These are phyloP conservation scores for Kwoniella bestiolae DNA, from an alignment of 768 basidiomycete species.

Conservation along the genomic window DNA sequence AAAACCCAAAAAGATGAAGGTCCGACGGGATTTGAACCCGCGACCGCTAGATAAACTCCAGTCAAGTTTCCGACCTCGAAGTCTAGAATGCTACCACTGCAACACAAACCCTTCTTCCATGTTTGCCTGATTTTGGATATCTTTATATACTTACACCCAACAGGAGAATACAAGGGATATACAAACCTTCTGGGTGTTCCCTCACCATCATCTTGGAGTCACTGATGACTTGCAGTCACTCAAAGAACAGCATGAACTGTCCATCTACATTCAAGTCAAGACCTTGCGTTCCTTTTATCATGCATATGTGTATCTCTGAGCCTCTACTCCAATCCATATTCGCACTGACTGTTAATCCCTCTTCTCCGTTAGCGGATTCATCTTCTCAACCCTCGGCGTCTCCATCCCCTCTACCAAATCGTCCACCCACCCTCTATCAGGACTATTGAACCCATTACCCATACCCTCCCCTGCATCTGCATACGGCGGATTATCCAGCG, in stretches of 20 bases:
- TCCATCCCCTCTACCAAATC: conserved; percentile 18
- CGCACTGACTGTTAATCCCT: background rate
- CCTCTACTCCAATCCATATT: too few species aligned
- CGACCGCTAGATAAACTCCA: conserved; percentile 35
- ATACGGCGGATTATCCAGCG: conserved; percentile 38
- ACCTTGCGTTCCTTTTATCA: too few species aligned
- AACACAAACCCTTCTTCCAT: conserved; percentile 25
- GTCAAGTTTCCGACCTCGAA: conserved; percentile 29
- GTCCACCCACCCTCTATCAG: conserved; percentile 18
- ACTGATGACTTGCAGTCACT: too few species aligned
- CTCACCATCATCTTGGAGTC: too few species aligned
- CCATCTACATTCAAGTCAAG: too few species aligned
- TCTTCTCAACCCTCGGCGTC: conserved; percentile 3
- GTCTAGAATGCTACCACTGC: conserved; percentile 37
- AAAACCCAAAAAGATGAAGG: conserved; percentile 20
- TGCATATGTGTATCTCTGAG: too few species aligned
- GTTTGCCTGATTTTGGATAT: background rate
- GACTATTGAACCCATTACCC: conserved; percentile 19
- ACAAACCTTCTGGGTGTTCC: too few species aligned
- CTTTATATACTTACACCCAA: background rate
- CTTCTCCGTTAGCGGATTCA: background rate
- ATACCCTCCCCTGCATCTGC: conserved; percentile 37
- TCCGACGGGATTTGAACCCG: conserved; percentile 34
- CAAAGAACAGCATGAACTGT: too few species aligned
- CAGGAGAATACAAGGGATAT: background rate